Evolutionary conservation across 1,139 yeast species (phyloP).

Genomic region (Kodamaea ohmeri): DNA sequence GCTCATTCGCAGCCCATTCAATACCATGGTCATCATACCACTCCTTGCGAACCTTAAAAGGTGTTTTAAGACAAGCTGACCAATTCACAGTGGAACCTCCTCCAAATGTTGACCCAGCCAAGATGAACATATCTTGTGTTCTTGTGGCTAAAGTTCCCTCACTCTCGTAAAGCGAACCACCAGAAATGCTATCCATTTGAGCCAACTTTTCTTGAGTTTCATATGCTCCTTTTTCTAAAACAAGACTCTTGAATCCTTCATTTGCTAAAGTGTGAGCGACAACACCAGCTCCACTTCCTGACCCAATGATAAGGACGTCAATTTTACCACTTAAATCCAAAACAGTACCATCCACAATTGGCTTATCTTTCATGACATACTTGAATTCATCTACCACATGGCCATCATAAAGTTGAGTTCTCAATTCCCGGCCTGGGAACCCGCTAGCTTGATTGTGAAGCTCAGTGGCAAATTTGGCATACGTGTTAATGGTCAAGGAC

Average conservation of each 20-base stretch:
- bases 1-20: constrained; percentile 47
- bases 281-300: constrained; percentile 61
- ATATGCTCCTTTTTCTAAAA: constrained; percentile 55
- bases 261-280: constrained; percentile 49
- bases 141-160: constrained; percentile 34
- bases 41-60: constrained; percentile 52
- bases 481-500: constrained; percentile 25
- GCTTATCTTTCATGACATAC: constrained; percentile 35
- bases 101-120: constrained; percentile 59
- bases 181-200: constrained; percentile 38
- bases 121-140: constrained; percentile 37
- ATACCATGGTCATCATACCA: constrained; percentile 51
- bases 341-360: constrained; percentile 29
- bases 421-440: constrained; percentile 32
- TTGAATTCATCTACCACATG: constrained; percentile 27
- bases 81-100: constrained; percentile 64
- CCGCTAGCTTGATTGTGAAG: constrained; percentile 37
- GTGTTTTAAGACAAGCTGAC: constrained; percentile 58
- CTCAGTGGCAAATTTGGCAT: constrained; percentile 28
- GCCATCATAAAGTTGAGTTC: constrained; percentile 14
- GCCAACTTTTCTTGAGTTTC: constrained; percentile 35
- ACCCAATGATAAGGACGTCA: constrained; percentile 53
- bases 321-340: constrained; percentile 34
- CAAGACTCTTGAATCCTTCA: constrained; percentile 45
- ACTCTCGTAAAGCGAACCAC: constrained; percentile 41